Evolutionary conservation across 345 rosid species (phyloP), one percentile per base, ranked within the genome.

Genomic region (Pistacia vera): DNA sequence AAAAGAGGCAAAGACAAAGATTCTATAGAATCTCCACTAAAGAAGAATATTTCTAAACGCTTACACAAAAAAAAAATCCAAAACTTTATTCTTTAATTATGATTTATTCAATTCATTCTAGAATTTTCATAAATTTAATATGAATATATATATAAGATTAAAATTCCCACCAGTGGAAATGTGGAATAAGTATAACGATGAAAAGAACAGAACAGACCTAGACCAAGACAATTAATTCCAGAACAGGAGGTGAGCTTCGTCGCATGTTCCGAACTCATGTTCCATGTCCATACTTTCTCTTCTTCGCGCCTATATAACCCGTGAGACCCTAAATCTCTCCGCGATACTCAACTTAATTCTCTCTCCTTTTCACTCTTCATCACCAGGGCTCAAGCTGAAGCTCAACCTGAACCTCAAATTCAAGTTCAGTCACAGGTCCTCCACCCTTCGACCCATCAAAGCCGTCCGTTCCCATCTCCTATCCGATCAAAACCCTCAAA

Each of bases 391-490:
- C 70, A 75, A 55, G 75, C 84, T 28, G 68, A 75, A 55, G 75
- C 86, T 62, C 13, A 78, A 73, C 14, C 71, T 58, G n/a, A 80
- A 75, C 70, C 69, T 8, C 73, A 12, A 48, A 58, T 44, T 52
- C 72, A 59, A 72, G 63, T 68, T 78, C 33, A 41, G 1, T 51
- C 77, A 13, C 33, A 28, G 11, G 65, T 3, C 66, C 78, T 60
- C 84, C 88, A 44, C 72, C 83, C 3, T 80, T 89, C 75, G 86
- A 92, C 78, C 91, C 89, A 36, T 63, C 80, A 10, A 69, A 78
- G 66, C 92, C 94, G 33, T 73, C 93, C 25, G 62, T 67, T 20
- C 98, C 98, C 2, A 71, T 94, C 67, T 90, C 98, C 0, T 94
- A 86, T 77, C 98, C 96, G 9, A 78, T 94, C 81, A 85, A 85